These are phyloP conservation scores for Actinomucor elegans DNA, from an alignment of 371 early-diverging fungal species.

Conservation along the genomic window DNA sequence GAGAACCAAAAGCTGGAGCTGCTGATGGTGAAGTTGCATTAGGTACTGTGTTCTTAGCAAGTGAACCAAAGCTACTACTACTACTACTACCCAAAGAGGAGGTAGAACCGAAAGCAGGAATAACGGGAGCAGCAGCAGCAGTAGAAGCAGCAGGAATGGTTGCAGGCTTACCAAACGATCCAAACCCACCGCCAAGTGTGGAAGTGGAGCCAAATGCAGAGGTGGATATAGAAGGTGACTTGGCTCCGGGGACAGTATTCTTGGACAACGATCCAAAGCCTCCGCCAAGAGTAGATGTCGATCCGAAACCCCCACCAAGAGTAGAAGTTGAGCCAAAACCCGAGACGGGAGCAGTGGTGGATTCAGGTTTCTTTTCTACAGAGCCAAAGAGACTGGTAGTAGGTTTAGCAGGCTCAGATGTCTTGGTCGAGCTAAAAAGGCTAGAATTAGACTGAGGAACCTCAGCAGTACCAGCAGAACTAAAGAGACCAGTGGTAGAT, in stretches of 20 bases:
- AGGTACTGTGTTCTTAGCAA: constrained; percentile 15
- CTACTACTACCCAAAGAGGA: constrained; percentile 9
- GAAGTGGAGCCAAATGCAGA: constrained; percentile 11
- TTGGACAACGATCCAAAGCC: constrained; percentile 16
- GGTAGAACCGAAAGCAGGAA: constrained; percentile 21
- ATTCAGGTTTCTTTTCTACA: too few relatives aligned
- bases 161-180: not conserved
- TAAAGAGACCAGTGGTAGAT: too few relatives aligned
- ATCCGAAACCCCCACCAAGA: constrained; percentile 17
- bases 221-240: not conserved
- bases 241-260: constrained; percentile 4
- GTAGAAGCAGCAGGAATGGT: not conserved
- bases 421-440: too few relatives aligned
- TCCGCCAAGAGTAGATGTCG: constrained; percentile 6
- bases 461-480: too few relatives aligned
- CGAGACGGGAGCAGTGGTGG: not conserved
- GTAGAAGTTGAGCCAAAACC: constrained; percentile 15
- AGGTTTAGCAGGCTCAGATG: not conserved
- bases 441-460: too few relatives aligned
- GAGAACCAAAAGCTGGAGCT: constrained; percentile 20
- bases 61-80: constrained; percentile 12
- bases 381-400: not conserved
- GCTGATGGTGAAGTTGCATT: not conserved
- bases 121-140: not conserved
- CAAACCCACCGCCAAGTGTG: constrained; percentile 5